Base-by-base conservation (phyloP, 371 early-diverging fungal genomes). In the Apophysomyces elegans region DNA sequence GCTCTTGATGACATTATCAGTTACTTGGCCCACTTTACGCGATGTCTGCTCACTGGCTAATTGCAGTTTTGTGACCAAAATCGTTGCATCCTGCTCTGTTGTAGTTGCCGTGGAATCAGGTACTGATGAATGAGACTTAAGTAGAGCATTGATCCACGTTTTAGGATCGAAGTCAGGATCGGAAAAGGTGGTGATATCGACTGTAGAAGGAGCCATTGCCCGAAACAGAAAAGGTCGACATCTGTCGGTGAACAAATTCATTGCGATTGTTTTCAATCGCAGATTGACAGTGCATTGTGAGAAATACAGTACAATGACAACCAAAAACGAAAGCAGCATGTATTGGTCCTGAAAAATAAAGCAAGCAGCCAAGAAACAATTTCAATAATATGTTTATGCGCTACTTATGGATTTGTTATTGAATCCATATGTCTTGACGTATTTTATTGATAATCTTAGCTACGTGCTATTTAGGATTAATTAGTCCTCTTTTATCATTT, bases 1-100 rank as follows among this genome's bases (percentile, higher is more conserved):
- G 18, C 78, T 75, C 62, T 79, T 76, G 7, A 86, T 74, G 1
- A 84, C 80, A 32, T 74, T 71, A 5, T 86, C 82, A 9, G 83
- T 78, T 0, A 82, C 69, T 46, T 77, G 73, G 5, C 81, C 83
- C 21, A 89, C 79, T 60, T 81, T 74, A 26, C 71, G 76, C 8
- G 87, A 86, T 1, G 83, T 63, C 56, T 85, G 74, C 54, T 88
- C 85, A 36, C 83, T 79, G 6, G 77, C 68, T 39, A 86, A 67
- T 58, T 89, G 87, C 1, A 91, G 81, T 64, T 84, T 80, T 18
- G 86, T 84, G 14, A 89, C 81, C 11, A 89, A 77, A 14, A 80
- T 74, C 5, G 88, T 88, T 4, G 84, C 81, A 0, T 84, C 73
- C 44, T 85, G 83, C 75, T 68, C 81, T 36, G 58, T 66, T 46